Base-by-base conservation (phyloP, 495 filamentous ascomycete genomes). In the Delitschia confertaspora region DNA sequence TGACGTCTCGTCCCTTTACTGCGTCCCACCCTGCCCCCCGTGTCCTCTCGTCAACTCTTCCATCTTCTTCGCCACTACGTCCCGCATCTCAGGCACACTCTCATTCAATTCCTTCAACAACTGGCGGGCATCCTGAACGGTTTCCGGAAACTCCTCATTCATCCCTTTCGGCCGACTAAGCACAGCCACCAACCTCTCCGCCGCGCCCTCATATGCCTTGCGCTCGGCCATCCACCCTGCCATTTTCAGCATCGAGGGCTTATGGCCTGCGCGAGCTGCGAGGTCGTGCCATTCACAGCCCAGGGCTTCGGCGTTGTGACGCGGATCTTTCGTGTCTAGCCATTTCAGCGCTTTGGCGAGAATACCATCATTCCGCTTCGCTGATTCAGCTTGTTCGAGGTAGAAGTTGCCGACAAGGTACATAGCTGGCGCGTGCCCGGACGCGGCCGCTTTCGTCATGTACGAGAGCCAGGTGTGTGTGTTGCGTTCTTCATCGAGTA, bases 381-480 rank as follows among this genome's bases (percentile, higher is more conserved):
- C 17, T 20, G 14, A 31, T 8, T n/a, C n/a, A n/a, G n/a, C n/a
- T n/a, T n/a, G n/a, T 4, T 42, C n/a, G 2, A 38, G 5, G 36
- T 57, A 57, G 44, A 49, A 53, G 11, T 42, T 39, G 7, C 16
- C 53, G 9, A 57, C 8, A 11, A 37, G 7, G 42, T 37, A 53
- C 11, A 30, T 35, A 7, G 53, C 53, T 13, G 48, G 45, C 5
- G 13, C 6, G 26, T 53, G 31, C 11, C 53, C 53, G 4, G 49
- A 53, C 10, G 44, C 33, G 16, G 53, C 53, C 10, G 53, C 53
- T 35, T 49, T 52, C 19, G 14, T 52, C 44, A 46, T 57, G 35
- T 49, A 49, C n/a, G 36, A 32, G 7, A 49, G 30, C 53, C 53
- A 57, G 10, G 37, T 11, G 11, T 25, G 16, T 20, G 21, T 47